Percentiles rank a stretch among this genome's conserved stretches.
These are phyloP conservation scores for Globisporangium cystogenes DNA, from an alignment of 352 stramenopile species.

Conservation along the genomic window DNA sequence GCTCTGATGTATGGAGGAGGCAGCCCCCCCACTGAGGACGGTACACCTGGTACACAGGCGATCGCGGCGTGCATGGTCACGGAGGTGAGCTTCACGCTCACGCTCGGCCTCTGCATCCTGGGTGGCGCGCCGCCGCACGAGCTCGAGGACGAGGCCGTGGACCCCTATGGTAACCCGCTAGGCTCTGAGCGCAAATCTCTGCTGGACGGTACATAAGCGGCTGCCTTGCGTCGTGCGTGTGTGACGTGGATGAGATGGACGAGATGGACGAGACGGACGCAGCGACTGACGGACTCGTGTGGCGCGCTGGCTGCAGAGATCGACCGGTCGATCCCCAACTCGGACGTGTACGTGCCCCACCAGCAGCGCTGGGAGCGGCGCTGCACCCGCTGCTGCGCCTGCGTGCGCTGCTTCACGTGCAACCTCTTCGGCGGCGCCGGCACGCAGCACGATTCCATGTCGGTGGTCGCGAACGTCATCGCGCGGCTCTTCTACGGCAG, in stretches of 20 bases:
- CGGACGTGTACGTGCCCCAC: constrained; percentile 80
- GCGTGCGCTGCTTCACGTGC: constrained; percentile 82
- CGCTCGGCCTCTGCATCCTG: constrained; percentile 67
- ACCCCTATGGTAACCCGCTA: constrained; percentile 64
- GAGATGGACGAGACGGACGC: too few relatives aligned
- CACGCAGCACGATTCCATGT: constrained; percentile 87
- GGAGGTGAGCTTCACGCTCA: constrained; percentile 69
- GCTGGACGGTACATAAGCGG: constrained; percentile 49
- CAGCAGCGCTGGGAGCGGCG: constrained; percentile 69
- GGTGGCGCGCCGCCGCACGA: constrained; percentile 31
- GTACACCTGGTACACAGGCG: constrained; percentile 34
- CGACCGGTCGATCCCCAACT: constrained; percentile 57
- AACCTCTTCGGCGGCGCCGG: constrained; percentile 80
- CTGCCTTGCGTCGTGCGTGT: constrained; percentile 12
- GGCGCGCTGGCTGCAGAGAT: constrained; percentile 21
- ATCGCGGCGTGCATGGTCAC: constrained; percentile 51
- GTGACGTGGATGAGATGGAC: too few relatives aligned
- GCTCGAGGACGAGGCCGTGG: constrained; percentile 16
- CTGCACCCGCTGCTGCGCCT: constrained; percentile 72
- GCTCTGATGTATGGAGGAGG: too few relatives aligned
- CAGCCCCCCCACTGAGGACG: too few relatives aligned
- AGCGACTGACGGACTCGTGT: neutral
- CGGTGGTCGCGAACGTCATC: constrained; percentile 80
- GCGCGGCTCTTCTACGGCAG: constrained; percentile 84
- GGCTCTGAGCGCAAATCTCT: constrained; percentile 72